Conservation (phyloP, 257 asterid genomes). For the Mentha longifolia region DNA sequence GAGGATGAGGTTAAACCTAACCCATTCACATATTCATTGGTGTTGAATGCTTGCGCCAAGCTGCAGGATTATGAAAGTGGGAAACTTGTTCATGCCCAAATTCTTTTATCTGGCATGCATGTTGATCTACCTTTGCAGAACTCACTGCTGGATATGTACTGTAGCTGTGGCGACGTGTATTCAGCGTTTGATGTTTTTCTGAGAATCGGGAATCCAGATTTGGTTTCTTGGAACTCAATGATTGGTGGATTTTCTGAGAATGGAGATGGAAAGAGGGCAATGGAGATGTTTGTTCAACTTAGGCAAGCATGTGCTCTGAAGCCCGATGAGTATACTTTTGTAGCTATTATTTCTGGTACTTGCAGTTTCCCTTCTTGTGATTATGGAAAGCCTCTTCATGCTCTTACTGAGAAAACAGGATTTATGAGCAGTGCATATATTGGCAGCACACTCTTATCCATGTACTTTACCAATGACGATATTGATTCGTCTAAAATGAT, state of each 20-base stretch:
- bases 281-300: conserved; percentile 56
- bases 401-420: conserved; percentile 70
- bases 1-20: conserved; percentile 47
- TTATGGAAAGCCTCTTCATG: conserved; percentile 79
- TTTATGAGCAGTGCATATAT: conserved; percentile 45
- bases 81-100: conserved; percentile 57
- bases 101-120: conserved; percentile 49
- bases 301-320: conserved; percentile 30
- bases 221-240: conserved; percentile 92
- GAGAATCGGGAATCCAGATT: conserved; percentile 61
- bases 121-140: conserved; percentile 73
- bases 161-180: conserved; percentile 59
- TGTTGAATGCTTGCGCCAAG: conserved; percentile 73
- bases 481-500: conserved; percentile 52
- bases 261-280: conserved; percentile 63
- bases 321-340: conserved; percentile 81
- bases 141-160: conserved; percentile 79
- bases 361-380: conserved; percentile 48
- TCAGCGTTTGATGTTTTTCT: conserved; percentile 52
- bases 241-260: conserved; percentile 70
- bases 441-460: conserved; percentile 63
- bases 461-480: conserved; percentile 72
- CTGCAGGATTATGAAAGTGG: conserved; percentile 52
- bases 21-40: conserved; percentile 70
- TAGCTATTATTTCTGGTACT: conserved; percentile 60